Percentiles rank a stretch among this genome's conserved stretches.
Evolutionary conservation across 441 rosid genomes (phyloP).

Genomic region (Populus hybrid): DNA sequence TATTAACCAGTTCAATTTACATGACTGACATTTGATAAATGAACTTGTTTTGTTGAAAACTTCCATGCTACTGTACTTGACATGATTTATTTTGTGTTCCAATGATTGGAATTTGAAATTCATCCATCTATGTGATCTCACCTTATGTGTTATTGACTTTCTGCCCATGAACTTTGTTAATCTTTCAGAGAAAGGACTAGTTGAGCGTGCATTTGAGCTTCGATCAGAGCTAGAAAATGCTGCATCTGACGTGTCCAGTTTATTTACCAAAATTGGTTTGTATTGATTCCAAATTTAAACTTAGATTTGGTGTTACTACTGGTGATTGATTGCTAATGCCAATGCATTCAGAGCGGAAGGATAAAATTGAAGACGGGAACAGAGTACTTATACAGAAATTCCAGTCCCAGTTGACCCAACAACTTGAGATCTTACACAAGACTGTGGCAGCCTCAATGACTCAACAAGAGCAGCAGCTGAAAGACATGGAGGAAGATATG

Average conservation of each 20-base stretch:
- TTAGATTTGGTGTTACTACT: slow-evolving; percentile 25
- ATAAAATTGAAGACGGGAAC: slow-evolving; percentile 87
- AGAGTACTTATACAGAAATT: slow-evolving; percentile 71
- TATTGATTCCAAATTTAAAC: slow-evolving; percentile 11
- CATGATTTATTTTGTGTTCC: not conserved
- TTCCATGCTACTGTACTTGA: not conserved
- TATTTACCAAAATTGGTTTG: slow-evolving; percentile 91
- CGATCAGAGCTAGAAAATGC: slow-evolving; percentile 81
- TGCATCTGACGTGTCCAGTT: slow-evolving; percentile 80
- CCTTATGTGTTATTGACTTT: not conserved
- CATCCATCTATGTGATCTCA: not conserved
- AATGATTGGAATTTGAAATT: not conserved
- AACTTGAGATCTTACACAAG: slow-evolving; percentile 79
- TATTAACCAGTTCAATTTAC: not conserved
- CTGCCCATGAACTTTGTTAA: slow-evolving; percentile 4
- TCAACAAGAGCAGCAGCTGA: slow-evolving; percentile 84
- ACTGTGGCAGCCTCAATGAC: slow-evolving; percentile 81
- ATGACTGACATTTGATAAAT: not conserved
- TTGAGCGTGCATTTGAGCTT: slow-evolving; percentile 84
- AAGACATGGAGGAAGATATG: slow-evolving; percentile 92
- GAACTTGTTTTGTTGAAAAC: not conserved
- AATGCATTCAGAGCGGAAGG: slow-evolving; percentile 75
- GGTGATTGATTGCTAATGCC: slow-evolving; percentile 13
- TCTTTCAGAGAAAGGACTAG: slow-evolving; percentile 74
- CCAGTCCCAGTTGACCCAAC: slow-evolving; percentile 68